phyloP scores from a whole-genome alignment of 176 grass and related monocot genomes.

The Musa itinerans region DNA sequence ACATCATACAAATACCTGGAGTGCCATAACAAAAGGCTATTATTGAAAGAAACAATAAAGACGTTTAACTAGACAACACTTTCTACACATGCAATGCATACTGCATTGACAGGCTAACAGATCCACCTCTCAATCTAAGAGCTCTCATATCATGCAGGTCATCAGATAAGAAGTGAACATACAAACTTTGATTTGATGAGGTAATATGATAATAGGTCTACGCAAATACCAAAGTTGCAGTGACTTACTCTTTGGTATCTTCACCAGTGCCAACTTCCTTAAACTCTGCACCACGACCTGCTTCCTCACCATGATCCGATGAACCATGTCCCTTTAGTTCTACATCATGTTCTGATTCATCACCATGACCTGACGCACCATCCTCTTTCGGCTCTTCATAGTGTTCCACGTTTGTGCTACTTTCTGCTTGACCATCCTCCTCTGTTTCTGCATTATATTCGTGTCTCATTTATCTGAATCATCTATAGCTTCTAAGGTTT shows the following conservation, averaged over 20 bases:
- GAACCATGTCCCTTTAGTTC: constrained; percentile 11
- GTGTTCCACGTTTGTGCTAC: constrained; percentile 12
- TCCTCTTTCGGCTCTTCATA: constrained; percentile 2
- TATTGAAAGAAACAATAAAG: too few species aligned
- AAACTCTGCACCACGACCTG: constrained; percentile 1
- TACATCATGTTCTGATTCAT: constrained; percentile 7
- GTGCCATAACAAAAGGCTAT: too few species aligned
- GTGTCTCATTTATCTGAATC: neutral
- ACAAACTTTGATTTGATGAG: too few species aligned
- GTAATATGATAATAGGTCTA: too few species aligned
- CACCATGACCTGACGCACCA: neutral
- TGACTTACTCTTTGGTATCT: constrained; percentile 7
- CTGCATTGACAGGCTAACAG: too few species aligned
- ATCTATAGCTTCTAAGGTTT: neutral
- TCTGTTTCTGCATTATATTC: constrained; percentile 1
- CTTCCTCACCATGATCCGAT: neutral
- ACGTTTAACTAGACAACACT: too few species aligned
- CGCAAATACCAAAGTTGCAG: neutral
- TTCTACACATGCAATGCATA: too few species aligned
- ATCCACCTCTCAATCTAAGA: too few species aligned
- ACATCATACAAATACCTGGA: too few species aligned
- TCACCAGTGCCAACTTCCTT: constrained; percentile 17
- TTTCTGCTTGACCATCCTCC: neutral
- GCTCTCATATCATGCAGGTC: too few species aligned
- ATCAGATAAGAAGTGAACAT: too few species aligned